A percentile compares a stretch with the other conserved stretches of the same genome.
Evolutionary conservation across 495 filamentous ascomycete species (phyloP).

Genomic region (Daldinia loculata): DNA sequence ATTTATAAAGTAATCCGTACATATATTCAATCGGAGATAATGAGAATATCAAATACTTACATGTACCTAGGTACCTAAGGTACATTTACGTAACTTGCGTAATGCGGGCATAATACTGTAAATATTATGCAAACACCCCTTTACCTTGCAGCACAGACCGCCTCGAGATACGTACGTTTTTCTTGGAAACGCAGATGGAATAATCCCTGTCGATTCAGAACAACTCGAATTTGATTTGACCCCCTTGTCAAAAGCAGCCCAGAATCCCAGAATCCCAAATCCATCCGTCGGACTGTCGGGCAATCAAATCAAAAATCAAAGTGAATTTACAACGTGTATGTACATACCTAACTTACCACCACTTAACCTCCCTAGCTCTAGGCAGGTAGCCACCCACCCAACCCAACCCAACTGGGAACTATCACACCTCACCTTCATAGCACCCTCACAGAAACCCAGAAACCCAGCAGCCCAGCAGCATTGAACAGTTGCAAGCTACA

Average conservation of each 20-base stretch:
- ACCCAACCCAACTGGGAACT: conserved; percentile 17
- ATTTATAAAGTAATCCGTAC: not conserved
- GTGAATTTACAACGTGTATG: conserved; percentile 9
- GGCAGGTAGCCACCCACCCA: conserved; percentile 36
- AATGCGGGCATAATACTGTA: not conserved
- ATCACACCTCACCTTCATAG: conserved; percentile 11
- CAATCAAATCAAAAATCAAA: conserved; percentile 20
- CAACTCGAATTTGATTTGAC: conserved; percentile 8
- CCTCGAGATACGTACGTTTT: not conserved
- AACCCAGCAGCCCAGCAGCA: not conserved
- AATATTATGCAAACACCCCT: conserved; percentile 18
- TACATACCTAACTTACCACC: conserved; percentile 10
- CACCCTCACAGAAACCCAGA: not conserved
- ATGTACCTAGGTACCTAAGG: too few relatives aligned
- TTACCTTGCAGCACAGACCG: conserved; percentile 34
- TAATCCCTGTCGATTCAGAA: conserved; percentile 17
- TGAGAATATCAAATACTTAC: too few relatives aligned
- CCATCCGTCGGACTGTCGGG: conserved; percentile 33
- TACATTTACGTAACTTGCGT: not conserved
- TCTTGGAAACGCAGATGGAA: conserved; percentile 2
- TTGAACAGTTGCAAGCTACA: conserved; percentile 2
- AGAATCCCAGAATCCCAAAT: conserved; percentile 17
- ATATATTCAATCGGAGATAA: conserved; percentile 1
- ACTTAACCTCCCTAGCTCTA: conserved; percentile 16
- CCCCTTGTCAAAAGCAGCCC: not conserved